Percentiles rank a stretch among this genome's conserved stretches.
phyloP scores from a whole-genome alignment of 139 green algal genomes.

The Axilococcus clingmanii region DNA sequence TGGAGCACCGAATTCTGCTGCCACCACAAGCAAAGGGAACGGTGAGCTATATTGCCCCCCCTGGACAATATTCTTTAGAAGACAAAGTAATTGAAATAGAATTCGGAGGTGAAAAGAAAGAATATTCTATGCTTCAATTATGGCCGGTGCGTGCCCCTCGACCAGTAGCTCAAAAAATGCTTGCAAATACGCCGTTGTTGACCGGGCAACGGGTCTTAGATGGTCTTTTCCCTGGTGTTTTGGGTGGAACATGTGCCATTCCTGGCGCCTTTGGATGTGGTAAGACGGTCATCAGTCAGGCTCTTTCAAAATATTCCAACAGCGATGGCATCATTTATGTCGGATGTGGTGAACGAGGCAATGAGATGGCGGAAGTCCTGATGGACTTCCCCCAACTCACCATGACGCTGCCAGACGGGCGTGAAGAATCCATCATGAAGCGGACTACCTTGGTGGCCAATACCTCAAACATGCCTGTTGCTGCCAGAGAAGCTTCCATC shows the following conservation, averaged over 20 bases:
- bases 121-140: slow-evolving; percentile 93
- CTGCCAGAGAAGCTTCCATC: slow-evolving; percentile 97
- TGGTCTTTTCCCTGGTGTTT: slow-evolving; percentile 93
- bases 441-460: slow-evolving; percentile 96
- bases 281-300: slow-evolving; percentile 98
- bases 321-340: slow-evolving; percentile 99
- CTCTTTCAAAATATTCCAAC: slow-evolving; percentile 98
- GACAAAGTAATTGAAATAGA: slow-evolving; percentile 97
- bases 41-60: slow-evolving; percentile 84
- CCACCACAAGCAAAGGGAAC: slow-evolving; percentile 76
- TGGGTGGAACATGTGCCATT: slow-evolving; percentile 96
- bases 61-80: slow-evolving; percentile 80
- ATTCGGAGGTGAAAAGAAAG: slow-evolving; percentile 87
- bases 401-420: slow-evolving; percentile 93
- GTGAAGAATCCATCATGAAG: slow-evolving; percentile 99
- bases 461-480: slow-evolving; percentile 99
- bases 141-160: slow-evolving; percentile 93
- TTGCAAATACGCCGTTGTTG: slow-evolving; percentile 93
- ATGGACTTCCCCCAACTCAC: slow-evolving; percentile 95
- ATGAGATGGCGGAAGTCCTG: slow-evolving; percentile 86
- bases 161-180: slow-evolving; percentile 88
- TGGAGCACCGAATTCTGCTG: slow-evolving; percentile 89
- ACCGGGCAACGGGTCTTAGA: slow-evolving; percentile 97
- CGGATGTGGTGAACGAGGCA: slow-evolving; percentile 93
- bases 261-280: slow-evolving; percentile 97